These are phyloP conservation scores for Lachnellula occidentalis DNA, from an alignment of 2,329 filamentous ascomycete genomes.

Conservation along the genomic window DNA sequence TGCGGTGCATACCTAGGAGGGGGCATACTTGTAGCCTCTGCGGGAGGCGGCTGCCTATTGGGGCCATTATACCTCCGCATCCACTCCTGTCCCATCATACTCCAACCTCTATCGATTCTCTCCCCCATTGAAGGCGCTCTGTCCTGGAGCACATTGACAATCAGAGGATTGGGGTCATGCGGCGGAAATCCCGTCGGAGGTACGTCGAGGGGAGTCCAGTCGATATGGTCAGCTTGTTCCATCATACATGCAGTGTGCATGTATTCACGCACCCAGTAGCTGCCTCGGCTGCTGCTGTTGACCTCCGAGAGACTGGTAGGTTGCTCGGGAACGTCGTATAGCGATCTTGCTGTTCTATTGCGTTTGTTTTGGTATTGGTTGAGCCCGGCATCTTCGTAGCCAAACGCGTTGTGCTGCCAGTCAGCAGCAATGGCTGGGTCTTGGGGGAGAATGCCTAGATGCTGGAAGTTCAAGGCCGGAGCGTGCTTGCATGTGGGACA, in stretches of 20 bases:
- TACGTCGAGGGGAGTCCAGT: background rate
- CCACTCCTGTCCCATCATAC: background rate
- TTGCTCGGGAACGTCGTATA: background rate
- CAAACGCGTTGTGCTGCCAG: background rate
- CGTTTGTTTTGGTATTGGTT: background rate
- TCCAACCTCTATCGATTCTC: background rate
- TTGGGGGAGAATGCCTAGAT: constrained; percentile 2
- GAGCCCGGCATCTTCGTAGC: background rate
- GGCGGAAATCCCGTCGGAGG: background rate
- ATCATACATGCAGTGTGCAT: too few relatives aligned
- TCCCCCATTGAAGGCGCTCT: background rate
- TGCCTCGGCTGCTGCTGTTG: background rate
- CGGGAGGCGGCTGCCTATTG: background rate
- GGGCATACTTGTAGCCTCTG: background rate
- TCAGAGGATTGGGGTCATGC: background rate
- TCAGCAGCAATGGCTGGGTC: background rate
- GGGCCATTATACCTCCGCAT: background rate
- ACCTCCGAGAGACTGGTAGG: background rate
- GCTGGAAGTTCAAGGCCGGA: constrained; percentile 10
- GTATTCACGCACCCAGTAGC: background rate
- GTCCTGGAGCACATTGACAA: background rate
- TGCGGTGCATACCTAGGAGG: background rate
- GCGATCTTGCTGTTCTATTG: background rate
- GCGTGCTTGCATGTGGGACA: constrained; percentile 10
- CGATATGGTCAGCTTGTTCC: background rate